These are phyloP conservation scores for Leishmania arabica DNA, from an alignment of 208 protist genomes.

Conservation along the genomic window DNA sequence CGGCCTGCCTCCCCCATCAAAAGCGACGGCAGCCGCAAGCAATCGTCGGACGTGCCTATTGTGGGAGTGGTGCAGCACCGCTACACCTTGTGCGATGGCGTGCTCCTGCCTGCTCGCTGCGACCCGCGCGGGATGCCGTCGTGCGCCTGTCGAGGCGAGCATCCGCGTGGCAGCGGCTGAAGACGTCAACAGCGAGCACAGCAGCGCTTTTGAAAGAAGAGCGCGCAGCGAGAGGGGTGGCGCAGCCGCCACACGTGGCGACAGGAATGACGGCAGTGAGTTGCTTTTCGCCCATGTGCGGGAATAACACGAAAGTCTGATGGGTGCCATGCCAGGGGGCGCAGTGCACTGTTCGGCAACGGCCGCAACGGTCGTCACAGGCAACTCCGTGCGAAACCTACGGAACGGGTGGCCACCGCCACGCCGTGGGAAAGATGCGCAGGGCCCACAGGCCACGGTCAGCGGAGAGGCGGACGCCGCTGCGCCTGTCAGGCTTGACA, in stretches of 20 bases:
- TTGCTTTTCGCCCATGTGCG: background rate
- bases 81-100: background rate
- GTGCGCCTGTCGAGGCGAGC: background rate
- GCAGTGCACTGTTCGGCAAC: background rate
- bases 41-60: background rate
- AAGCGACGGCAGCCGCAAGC: background rate
- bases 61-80: background rate
- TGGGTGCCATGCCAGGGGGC: background rate
- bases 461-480: background rate
- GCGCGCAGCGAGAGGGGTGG: background rate
- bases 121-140: background rate
- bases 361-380: background rate
- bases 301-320: background rate
- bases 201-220: background rate
- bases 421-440: background rate
- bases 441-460: background rate
- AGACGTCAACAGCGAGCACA: background rate
- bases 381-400: background rate
- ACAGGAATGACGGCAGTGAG: background rate
- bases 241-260: background rate
- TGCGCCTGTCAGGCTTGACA: background rate
- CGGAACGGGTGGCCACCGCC: background rate
- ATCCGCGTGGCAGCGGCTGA: conserved; percentile 2
- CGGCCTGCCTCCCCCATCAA: background rate
- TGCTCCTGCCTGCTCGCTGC: background rate